Conservation (phyloP, 2,329 filamentous ascomycete species). For the Dactylella cylindrospora region DNA sequence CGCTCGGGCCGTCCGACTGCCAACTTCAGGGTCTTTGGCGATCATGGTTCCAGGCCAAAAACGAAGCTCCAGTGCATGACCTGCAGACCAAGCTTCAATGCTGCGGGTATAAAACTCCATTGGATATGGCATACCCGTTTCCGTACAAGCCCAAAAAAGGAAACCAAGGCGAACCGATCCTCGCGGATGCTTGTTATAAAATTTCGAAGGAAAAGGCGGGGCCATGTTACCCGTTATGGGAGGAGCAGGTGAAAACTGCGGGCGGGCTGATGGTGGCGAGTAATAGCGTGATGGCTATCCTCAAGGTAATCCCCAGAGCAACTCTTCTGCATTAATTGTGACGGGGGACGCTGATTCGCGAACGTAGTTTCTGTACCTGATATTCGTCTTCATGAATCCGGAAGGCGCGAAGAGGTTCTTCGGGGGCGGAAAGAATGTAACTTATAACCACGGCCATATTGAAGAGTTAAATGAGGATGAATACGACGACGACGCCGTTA, state of each 20-base stretch:
- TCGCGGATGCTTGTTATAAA: neutral
- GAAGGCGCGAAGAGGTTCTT: conserved; percentile 3
- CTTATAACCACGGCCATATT: neutral
- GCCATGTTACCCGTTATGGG: conserved; percentile 14
- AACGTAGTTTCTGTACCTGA: conserved; percentile 16
- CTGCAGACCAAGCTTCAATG: conserved; percentile 19
- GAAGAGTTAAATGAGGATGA: neutral
- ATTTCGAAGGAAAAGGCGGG: neutral
- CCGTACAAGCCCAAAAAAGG: neutral
- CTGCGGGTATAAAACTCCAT: conserved; percentile 13
- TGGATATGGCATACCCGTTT: conserved; percentile 27
- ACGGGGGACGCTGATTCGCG: neutral
- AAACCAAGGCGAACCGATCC: neutral
- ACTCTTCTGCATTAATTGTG: neutral
- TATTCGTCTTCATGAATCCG: neutral
- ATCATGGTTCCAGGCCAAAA: conserved; percentile 12
- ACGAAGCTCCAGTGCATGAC: conserved; percentile 3
- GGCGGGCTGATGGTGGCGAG: neutral
- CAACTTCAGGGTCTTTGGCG: conserved; percentile 8
- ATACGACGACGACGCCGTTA: conserved; percentile 8
- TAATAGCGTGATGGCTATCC: neutral
- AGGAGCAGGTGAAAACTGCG: conserved; percentile 4
- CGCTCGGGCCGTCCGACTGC: neutral
- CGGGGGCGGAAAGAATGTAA: neutral
- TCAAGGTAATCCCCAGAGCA: conserved; percentile 13